A percentile compares a stretch with the other conserved stretches of the same genome.
These are phyloP conservation scores for Calycina marina DNA, from an alignment of 2,329 filamentous ascomycete genomes.

Conservation along the genomic window DNA sequence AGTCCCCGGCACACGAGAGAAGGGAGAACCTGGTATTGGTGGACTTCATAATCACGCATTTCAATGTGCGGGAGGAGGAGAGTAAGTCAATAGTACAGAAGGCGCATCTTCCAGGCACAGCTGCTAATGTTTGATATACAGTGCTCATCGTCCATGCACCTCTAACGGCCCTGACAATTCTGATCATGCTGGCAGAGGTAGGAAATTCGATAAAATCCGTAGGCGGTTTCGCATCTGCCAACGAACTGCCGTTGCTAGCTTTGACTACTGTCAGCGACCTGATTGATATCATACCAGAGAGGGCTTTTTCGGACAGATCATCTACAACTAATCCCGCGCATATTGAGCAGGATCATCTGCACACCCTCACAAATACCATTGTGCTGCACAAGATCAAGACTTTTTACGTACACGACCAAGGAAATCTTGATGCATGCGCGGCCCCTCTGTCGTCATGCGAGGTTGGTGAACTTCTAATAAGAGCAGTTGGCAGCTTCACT, in stretches of 20 bases:
- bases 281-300: slow-evolving; percentile 48
- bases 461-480: slow-evolving; percentile 47
- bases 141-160: slow-evolving; percentile 77
- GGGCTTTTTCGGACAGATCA: slow-evolving; percentile 36
- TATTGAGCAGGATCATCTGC: slow-evolving; percentile 17
- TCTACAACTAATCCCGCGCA: slow-evolving; percentile 15
- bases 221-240: slow-evolving; percentile 10
- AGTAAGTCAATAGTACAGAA: slow-evolving; percentile 28
- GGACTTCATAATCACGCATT: slow-evolving; percentile 69
- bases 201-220: slow-evolving; percentile 24
- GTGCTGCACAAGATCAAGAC: slow-evolving; percentile 44
- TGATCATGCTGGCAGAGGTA: slow-evolving; percentile 40
- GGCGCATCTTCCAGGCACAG: background rate
- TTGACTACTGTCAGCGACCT: slow-evolving; percentile 39
- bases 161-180: slow-evolving; percentile 51
- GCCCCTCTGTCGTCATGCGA: slow-evolving; percentile 42
- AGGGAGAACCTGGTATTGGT: slow-evolving; percentile 56
- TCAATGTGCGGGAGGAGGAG: slow-evolving; percentile 91
- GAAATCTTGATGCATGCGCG: slow-evolving; percentile 46
- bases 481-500: slow-evolving; percentile 39
- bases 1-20: slow-evolving; percentile 26
- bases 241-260: slow-evolving; percentile 21
- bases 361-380: slow-evolving; percentile 30
- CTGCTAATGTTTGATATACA: background rate
- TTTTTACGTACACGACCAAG: slow-evolving; percentile 59